Conservation (phyloP, 495 filamentous ascomycete genomes). For the Penicillium odoratum region DNA sequence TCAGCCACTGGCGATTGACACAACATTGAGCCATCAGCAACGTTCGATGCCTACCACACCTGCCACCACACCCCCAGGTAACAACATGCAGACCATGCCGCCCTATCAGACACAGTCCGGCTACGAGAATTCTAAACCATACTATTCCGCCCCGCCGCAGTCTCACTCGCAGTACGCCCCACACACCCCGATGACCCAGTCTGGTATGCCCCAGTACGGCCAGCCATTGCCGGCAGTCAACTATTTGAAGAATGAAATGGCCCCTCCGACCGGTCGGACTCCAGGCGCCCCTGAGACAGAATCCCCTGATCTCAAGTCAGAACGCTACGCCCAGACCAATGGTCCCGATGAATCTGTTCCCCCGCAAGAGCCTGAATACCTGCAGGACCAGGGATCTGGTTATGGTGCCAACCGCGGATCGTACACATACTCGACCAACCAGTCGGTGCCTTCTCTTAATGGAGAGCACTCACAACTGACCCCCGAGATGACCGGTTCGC, state of each 20-base stretch:
- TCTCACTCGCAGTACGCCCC: constrained; percentile 70
- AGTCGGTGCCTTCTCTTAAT: constrained; percentile 61
- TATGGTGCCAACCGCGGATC: constrained; percentile 69
- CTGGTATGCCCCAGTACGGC: constrained; percentile 70
- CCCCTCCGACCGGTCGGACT: constrained; percentile 70
- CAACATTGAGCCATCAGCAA: constrained; percentile 72
- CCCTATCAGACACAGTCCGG: constrained; percentile 68
- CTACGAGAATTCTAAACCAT: constrained; percentile 75
- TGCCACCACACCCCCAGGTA: constrained; percentile 87
- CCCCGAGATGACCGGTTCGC: constrained; percentile 83
- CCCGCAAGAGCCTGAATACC: constrained; percentile 80
- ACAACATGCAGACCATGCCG: constrained; percentile 72
- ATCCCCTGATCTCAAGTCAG: constrained; percentile 64
- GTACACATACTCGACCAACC: constrained; percentile 71
- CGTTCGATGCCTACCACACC: constrained; percentile 94
- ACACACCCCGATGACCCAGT: constrained; percentile 59
- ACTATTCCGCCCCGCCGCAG: constrained; percentile 74
- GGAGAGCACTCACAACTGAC: constrained; percentile 81
- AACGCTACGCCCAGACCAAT: constrained; percentile 56
- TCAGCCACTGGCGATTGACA: constrained; percentile 84
- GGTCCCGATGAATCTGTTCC: constrained; percentile 70
- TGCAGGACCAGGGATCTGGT: constrained; percentile 61
- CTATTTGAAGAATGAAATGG: constrained; percentile 94
- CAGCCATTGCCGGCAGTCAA: constrained; percentile 53
- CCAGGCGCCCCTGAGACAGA: constrained; percentile 56